These are phyloP conservation scores for Juncus inflexus DNA, from an alignment of 176 grass and related monocot genomes.

Conservation along the genomic window DNA sequence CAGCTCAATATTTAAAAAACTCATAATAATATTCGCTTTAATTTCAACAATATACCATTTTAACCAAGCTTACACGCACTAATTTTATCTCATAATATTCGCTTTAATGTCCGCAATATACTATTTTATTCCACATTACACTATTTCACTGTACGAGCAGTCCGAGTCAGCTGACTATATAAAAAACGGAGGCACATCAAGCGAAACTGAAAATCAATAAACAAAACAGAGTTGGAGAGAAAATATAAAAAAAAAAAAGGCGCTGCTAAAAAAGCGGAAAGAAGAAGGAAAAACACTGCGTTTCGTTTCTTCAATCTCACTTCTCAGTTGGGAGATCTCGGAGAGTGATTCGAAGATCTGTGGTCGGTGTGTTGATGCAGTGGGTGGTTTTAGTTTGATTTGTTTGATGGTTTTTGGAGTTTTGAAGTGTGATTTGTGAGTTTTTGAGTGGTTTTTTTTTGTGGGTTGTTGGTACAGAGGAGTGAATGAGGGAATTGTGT, in stretches of 20 bases:
- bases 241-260: not conserved
- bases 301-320: slow-evolving; percentile 8
- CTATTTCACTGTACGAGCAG: not conserved
- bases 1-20: slow-evolving; percentile 23
- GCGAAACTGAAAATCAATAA: not conserved
- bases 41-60: too few species aligned
- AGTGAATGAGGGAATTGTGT: too few species aligned
- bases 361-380: not conserved
- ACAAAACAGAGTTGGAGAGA: not conserved
- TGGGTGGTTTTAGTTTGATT: not conserved
- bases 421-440: too few species aligned
- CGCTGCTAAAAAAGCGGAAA: slow-evolving; percentile 22
- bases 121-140: too few species aligned
- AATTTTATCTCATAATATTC: too few species aligned
- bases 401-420: too few species aligned
- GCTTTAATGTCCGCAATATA: too few species aligned
- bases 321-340: slow-evolving; percentile 16
- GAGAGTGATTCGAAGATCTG: slow-evolving; percentile 1
- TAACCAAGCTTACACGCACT: too few species aligned
- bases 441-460: too few species aligned
- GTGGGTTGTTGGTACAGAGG: too few species aligned
- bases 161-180: slow-evolving; percentile 24
- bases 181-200: slow-evolving; percentile 9
- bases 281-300: not conserved
- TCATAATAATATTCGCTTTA: too few species aligned